Percentiles rank a stretch among this genome's conserved stretches.
Evolutionary conservation across 306 rosid species (phyloP).

Genomic region (Crotalaria pallida): DNA sequence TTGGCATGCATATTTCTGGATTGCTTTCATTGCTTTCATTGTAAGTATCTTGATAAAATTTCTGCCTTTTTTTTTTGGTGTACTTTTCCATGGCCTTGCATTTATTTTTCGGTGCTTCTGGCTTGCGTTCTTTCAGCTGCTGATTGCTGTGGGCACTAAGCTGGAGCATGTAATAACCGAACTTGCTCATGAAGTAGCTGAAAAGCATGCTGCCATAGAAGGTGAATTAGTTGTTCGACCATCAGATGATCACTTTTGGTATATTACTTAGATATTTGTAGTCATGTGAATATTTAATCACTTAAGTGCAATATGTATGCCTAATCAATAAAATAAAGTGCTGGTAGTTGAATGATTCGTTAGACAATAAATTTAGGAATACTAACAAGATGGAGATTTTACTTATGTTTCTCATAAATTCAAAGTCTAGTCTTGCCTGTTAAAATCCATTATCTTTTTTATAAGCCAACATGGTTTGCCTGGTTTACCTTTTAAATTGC

Average conservation of each 20-base stretch:
- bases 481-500: no score
- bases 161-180: constrained; percentile 76
- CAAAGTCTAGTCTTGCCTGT: no score
- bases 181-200: constrained; percentile 93
- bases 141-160: constrained; percentile 88
- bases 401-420: no score
- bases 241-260: constrained; percentile 87
- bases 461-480: no score
- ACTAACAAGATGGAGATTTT: no score
- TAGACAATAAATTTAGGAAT: no score
- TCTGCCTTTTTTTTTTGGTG: background rate
- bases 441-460: no score
- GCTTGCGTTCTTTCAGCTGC: constrained; percentile 50
- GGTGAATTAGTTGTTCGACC: constrained; percentile 81
- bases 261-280: no score
- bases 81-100: background rate
- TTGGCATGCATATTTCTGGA: constrained; percentile 94
- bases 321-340: no score
- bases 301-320: no score
- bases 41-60: constrained; percentile 45
- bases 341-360: no score
- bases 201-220: constrained; percentile 78
- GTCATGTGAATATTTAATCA: no score
- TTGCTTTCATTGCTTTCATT: constrained; percentile 73
- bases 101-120: constrained; percentile 11